phyloP scores from a whole-genome alignment of 2,329 filamentous ascomycete genomes.

The Colletotrichum sojae region DNA sequence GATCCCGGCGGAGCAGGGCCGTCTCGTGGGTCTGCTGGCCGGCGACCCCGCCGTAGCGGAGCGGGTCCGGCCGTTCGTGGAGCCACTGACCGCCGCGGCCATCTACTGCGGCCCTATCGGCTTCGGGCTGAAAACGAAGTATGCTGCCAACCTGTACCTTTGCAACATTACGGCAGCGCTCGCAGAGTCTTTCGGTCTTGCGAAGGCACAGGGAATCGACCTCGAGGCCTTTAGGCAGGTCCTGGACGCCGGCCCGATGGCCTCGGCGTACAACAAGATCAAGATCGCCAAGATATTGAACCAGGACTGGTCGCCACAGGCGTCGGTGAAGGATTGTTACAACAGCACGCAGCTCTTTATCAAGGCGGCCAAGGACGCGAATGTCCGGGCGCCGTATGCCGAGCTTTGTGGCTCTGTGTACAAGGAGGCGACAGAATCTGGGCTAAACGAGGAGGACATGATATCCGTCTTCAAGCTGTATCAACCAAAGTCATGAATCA shows the following conservation, averaged over 20 bases:
- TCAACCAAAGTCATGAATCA: not conserved
- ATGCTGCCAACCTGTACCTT: slow-evolving; percentile 49
- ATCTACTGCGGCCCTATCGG: slow-evolving; percentile 53
- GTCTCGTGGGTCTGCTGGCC: slow-evolving; percentile 52
- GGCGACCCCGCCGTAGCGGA: slow-evolving; percentile 46
- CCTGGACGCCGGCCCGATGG: slow-evolving; percentile 49
- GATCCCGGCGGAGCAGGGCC: slow-evolving; percentile 50
- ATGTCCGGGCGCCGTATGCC: slow-evolving; percentile 44
- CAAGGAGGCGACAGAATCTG: slow-evolving; percentile 44
- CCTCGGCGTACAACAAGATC: slow-evolving; percentile 48
- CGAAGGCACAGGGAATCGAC: slow-evolving; percentile 49
- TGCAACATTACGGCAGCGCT: slow-evolving; percentile 50
- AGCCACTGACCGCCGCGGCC: slow-evolving; percentile 45
- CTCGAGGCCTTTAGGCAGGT: slow-evolving; percentile 47
- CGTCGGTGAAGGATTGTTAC: slow-evolving; percentile 49
- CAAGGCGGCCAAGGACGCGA: slow-evolving; percentile 42
- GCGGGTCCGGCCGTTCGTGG: slow-evolving; percentile 42
- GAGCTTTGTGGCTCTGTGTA: slow-evolving; percentile 44
- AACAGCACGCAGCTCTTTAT: slow-evolving; percentile 49
- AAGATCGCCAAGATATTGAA: slow-evolving; percentile 49
- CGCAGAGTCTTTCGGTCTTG: slow-evolving; percentile 51
- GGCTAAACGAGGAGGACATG: slow-evolving; percentile 48
- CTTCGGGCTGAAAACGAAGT: slow-evolving; percentile 50
- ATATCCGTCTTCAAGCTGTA: slow-evolving; percentile 45
- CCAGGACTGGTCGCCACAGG: slow-evolving; percentile 50